Conservation (phyloP, 2,329 filamentous ascomycete species). For the Trichophyton simii region DNA sequence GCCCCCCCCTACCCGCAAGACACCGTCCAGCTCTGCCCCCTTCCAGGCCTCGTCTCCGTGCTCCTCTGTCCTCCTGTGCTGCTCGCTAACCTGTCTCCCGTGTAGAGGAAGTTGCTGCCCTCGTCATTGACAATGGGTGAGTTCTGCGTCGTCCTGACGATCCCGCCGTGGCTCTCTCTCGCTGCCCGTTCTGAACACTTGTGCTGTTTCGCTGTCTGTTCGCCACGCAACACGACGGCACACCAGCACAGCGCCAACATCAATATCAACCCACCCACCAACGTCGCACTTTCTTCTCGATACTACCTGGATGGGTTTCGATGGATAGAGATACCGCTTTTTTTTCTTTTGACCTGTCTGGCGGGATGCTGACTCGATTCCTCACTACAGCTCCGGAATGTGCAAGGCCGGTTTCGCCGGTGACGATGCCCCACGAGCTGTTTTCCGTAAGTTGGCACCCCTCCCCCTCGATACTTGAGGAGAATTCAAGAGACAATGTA, state of each 20-base stretch:
- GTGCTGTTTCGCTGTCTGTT: constrained; percentile 2
- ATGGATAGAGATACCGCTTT: not conserved
- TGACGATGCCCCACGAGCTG: constrained; percentile 99
- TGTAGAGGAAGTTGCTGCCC: constrained; percentile 98
- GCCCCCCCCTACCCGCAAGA: constrained; percentile 11
- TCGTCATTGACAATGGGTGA: constrained; percentile 99
- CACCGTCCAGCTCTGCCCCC: not conserved
- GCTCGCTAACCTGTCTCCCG: constrained; percentile 34
- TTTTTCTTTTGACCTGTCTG: not conserved
- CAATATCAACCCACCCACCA: not conserved
- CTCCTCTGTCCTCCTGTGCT: constrained; percentile 13
- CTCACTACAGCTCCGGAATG: constrained; percentile 81
- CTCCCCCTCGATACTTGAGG: constrained; percentile 15
- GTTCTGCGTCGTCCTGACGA: constrained; percentile 35
- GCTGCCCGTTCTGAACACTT: constrained; percentile 15
- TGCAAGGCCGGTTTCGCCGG: constrained; percentile 99
- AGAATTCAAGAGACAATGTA: not conserved
- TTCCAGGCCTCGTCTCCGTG: too few species aligned
- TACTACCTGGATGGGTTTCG: not conserved
- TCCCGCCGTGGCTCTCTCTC: constrained; percentile 2
- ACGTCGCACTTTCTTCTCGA: not conserved
- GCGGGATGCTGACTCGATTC: constrained; percentile 1
- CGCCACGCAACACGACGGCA: not conserved
- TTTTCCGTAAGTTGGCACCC: constrained; percentile 80
- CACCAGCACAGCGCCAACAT: not conserved